Conservation (phyloP, 2,329 filamentous ascomycete genomes). For the Fusarium pininemorale region DNA sequence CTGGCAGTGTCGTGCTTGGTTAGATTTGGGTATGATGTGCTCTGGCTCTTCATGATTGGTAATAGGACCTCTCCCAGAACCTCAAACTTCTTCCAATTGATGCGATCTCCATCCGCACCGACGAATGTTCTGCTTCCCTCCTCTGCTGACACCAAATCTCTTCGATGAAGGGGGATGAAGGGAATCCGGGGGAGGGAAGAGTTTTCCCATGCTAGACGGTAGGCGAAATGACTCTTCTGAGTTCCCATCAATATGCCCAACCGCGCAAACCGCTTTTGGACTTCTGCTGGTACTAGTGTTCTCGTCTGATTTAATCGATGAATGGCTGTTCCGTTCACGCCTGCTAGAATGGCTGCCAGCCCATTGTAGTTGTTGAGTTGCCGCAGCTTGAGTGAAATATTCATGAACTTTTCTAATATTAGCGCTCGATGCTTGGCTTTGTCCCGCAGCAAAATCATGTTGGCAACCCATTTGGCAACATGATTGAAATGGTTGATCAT, state of each 20-base stretch:
- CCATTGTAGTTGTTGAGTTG: conserved; percentile 98
- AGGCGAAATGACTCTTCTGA: conserved; percentile 91
- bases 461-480: conserved; percentile 82
- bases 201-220: conserved; percentile 98
- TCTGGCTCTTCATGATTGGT: conserved; percentile 91
- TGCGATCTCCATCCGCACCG: conserved; percentile 74
- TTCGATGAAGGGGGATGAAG: conserved; percentile 87
- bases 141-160: conserved; percentile 90
- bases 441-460: conserved; percentile 87
- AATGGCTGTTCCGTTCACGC: conserved; percentile 87
- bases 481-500: conserved; percentile 96
- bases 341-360: conserved; percentile 90
- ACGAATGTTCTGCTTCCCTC: conserved; percentile 93
- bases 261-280: conserved; percentile 86
- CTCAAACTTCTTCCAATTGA: conserved; percentile 99
- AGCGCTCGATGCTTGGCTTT: conserved; percentile 94
- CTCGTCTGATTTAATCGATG: conserved; percentile 84
- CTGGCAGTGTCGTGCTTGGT: conserved; percentile 74
- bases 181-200: conserved; percentile 90
- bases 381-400: conserved; percentile 83
- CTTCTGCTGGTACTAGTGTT: conserved; percentile 74
- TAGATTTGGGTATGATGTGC: conserved; percentile 79
- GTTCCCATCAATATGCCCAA: conserved; percentile 92
- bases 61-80: conserved; percentile 92
- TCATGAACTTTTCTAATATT: conserved; percentile 96